Evolutionary conservation across 495 filamentous ascomycete species (phyloP), one percentile per base, ranked within the genome.

Genomic region (Trichoderma erinaceum): DNA sequence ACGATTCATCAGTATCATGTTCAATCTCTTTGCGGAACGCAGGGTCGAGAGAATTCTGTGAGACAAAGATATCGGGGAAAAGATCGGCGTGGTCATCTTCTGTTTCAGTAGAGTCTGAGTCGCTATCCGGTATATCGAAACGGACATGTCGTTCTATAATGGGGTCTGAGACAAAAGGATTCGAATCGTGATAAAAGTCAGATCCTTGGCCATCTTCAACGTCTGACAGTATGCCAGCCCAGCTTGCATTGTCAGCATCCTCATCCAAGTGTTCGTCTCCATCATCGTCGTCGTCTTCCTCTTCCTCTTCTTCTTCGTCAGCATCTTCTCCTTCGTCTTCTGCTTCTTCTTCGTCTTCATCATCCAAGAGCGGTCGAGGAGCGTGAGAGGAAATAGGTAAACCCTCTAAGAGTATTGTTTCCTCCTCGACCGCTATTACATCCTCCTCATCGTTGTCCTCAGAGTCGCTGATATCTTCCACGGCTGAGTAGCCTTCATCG

Each of bases 381-480:
- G 81, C 66, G 67, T 75, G 74, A 70, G 23, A 73, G 76, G 71
- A 73, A 70, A 66, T 75, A 75, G 65, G 43, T 12, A 32, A 10
- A 23, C n/a, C 44, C 65, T 77, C 69, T 43, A 74, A 73, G 64
- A 91, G 81, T 65, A 92, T 90, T 70, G 87, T 83, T 74, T 87
- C 78, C 78, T 91, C 90, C 82, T 95, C 90, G 71, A 85, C 79
- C 77, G 87, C 84, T 71, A 88, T 83, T 32, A 92, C 83, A 79
- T 88, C 86, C 73, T 87, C 83, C 71, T 92, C 89, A 75, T 92
- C 89, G 67, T 81, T 77, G 65, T 90, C 89, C 69, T 91, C 89
- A 11, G 84, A 89, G 63, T 93, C 91, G 67, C 85, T 89, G 69
- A 96, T 89, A 46, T 90, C 85, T 70, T 93, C 88, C 43, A 94